Evolutionary conservation across 257 asterid species (phyloP), one percentile per base, ranked within the genome.

Genomic region (Penstemon newberryi): DNA sequence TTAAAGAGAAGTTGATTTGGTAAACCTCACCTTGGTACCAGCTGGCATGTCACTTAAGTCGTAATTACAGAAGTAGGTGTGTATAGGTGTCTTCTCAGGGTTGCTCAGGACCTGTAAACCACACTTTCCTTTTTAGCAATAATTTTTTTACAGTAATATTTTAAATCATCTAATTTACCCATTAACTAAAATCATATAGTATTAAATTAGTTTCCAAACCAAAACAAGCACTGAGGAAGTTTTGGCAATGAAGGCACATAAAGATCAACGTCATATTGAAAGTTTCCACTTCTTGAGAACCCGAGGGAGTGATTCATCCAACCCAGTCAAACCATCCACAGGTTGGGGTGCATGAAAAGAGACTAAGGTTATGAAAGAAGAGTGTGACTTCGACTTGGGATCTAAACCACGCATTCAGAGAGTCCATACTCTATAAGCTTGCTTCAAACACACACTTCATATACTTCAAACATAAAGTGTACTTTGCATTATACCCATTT

Each of bases 11-110:
- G 42, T 19, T 49, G 51, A 55, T 56, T 45, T 56, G 38, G 8
- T 44, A 66, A 40, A 56, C 66, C 83, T 73, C 67, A 87, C 96
- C 93, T 90, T 90, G 46, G 93, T 84, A 66, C 96, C 95, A 60
- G 84, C 83, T 39, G 96, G 96, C 96, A 90, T 90, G 71, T 90
- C 96, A 75, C 88, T 88, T 70, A 90, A 81, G 70, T 90, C 93
- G 49, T 90, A 90, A 70, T 78, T 83, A 75, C 95, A 90, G 47
- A 87, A 83, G 86, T 80, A 87, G 45, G 96, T 84, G 67, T 90
- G 96, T 6, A 90, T 60, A 42, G 96, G 96, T 56, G 96, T 90
- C 82, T 81, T 87, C 78, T 90, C 96, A 7, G 96, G 96, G 74
- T 90, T 90, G 86, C 96, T 90, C 70, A 90, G 80, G 67, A 90